A percentile compares a stretch with the other conserved stretches of the same genome.
These are phyloP conservation scores for Dillenia suffruticosa DNA, from an alignment of 164 flowering plant species.

Conservation along the genomic window DNA sequence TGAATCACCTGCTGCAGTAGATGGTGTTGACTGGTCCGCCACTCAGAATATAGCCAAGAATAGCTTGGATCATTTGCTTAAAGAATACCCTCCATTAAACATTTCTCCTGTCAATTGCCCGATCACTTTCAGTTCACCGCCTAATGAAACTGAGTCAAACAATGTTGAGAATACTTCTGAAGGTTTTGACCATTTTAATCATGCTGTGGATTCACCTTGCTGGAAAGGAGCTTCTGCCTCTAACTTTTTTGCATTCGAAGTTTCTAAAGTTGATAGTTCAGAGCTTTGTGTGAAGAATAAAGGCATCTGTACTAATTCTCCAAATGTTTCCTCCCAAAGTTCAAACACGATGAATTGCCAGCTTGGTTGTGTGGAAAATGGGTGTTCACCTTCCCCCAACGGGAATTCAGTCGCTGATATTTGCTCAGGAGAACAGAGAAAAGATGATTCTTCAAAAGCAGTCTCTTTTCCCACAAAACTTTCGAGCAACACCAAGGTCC, in stretches of 20 bases:
- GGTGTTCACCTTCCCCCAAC: background rate
- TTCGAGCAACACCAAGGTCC: too few species aligned
- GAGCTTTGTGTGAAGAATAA: slow-evolving; percentile 13
- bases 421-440: too few species aligned
- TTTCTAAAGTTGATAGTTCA: slow-evolving; percentile 17
- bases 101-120: slow-evolving; percentile 9
- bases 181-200: slow-evolving; percentile 31
- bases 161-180: slow-evolving; percentile 28
- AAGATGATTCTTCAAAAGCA: too few species aligned
- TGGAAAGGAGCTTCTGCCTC: slow-evolving; percentile 63
- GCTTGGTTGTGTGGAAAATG: too few species aligned
- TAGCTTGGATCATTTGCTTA: slow-evolving; percentile 3
- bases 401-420: background rate
- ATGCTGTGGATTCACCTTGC: slow-evolving; percentile 71
- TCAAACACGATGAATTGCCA: too few species aligned
- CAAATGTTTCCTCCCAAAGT: slow-evolving; percentile 8
- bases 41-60: slow-evolving; percentile 6
- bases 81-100: slow-evolving; percentile 15
- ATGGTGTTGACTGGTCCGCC: background rate
- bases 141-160: slow-evolving; percentile 13
- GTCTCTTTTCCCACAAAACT: too few species aligned
- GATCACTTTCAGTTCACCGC: slow-evolving; percentile 9
- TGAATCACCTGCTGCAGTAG: slow-evolving; percentile 5
- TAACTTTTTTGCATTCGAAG: slow-evolving; percentile 23
- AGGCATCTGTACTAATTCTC: slow-evolving; percentile 10